Evolutionary conservation across 768 basidiomycete genomes (phyloP).

Genomic region (Boletus patriciae): DNA sequence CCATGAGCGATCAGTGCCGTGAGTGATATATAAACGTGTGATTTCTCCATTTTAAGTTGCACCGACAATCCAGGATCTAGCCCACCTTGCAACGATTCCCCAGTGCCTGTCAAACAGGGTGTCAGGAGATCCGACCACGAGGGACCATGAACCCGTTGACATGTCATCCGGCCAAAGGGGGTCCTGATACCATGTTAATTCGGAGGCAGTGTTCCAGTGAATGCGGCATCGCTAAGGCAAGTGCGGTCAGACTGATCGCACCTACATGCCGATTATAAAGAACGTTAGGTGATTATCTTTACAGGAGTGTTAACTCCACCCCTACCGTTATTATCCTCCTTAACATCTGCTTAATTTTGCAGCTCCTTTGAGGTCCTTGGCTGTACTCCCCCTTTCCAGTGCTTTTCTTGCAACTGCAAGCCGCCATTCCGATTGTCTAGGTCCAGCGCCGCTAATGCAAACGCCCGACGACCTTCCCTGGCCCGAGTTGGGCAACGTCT

Average conservation of each 20-base stretch:
- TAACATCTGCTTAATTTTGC: slow-evolving; percentile 18
- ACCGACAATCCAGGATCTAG: slow-evolving; percentile 35
- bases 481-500: slow-evolving; percentile 85
- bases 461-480: slow-evolving; percentile 74
- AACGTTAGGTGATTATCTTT: slow-evolving; percentile 35
- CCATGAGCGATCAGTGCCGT: slow-evolving; percentile 34
- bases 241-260: slow-evolving; percentile 25
- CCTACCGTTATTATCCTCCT: slow-evolving; percentile 29
- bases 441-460: slow-evolving; percentile 34
- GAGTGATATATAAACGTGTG: slow-evolving; percentile 39
- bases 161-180: slow-evolving; percentile 34
- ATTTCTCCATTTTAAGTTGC: slow-evolving; percentile 24
- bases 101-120: slow-evolving; percentile 35
- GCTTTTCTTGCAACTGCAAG: slow-evolving; percentile 4
- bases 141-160: slow-evolving; percentile 36
- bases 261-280: slow-evolving; percentile 39
- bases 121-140: slow-evolving; percentile 29
- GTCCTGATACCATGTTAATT: slow-evolving; percentile 31
- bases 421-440: slow-evolving; percentile 7
- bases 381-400: slow-evolving; percentile 14
- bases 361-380: slow-evolving; percentile 13
- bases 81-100: slow-evolving; percentile 22
- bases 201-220: slow-evolving; percentile 35
- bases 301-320: slow-evolving; percentile 39
- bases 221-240: slow-evolving; percentile 38